Conservation (phyloP, 306 rosid species). For the Quercus glauca region DNA sequence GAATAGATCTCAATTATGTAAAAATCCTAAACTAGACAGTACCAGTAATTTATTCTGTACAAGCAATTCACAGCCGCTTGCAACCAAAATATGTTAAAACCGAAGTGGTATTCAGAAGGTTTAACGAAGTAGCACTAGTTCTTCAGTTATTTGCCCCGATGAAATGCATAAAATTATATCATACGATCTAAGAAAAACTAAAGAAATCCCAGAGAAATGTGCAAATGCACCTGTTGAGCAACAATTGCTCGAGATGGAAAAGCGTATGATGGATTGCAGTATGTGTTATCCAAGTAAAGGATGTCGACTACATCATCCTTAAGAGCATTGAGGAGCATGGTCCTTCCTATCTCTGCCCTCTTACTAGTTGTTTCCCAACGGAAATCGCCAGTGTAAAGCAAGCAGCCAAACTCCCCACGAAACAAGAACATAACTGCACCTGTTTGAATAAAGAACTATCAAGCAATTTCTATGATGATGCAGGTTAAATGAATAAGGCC, state of each 20-base stretch:
- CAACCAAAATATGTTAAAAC: too few relatives aligned
- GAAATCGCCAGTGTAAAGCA: slow-evolving; percentile 66
- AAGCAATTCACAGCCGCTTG: too few relatives aligned
- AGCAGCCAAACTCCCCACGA: slow-evolving; percentile 67
- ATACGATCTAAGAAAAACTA: neutral
- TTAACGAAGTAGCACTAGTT: neutral
- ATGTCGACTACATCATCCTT: slow-evolving; percentile 40
- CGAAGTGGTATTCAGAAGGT: neutral
- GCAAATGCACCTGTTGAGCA: slow-evolving; percentile 48
- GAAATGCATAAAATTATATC: neutral
- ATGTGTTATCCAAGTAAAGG: slow-evolving; percentile 67
- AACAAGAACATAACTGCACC: slow-evolving; percentile 69
- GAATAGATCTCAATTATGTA: neutral
- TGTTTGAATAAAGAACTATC: neutral
- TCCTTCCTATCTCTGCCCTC: slow-evolving; percentile 37
- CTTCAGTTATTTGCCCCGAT: neutral
- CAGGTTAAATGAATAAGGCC: neutral
- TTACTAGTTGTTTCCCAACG: slow-evolving; percentile 57
- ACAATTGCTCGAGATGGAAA: slow-evolving; percentile 56
- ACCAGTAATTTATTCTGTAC: too few relatives aligned
- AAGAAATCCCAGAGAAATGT: neutral
- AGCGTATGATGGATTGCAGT: slow-evolving; percentile 62
- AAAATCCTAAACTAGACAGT: neutral
- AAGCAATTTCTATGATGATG: neutral
- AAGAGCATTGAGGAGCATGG: slow-evolving; percentile 43